These are phyloP conservation scores for Taiozyma sp. DNA, from an alignment of 1,139 yeast species.

Conservation along the genomic window DNA sequence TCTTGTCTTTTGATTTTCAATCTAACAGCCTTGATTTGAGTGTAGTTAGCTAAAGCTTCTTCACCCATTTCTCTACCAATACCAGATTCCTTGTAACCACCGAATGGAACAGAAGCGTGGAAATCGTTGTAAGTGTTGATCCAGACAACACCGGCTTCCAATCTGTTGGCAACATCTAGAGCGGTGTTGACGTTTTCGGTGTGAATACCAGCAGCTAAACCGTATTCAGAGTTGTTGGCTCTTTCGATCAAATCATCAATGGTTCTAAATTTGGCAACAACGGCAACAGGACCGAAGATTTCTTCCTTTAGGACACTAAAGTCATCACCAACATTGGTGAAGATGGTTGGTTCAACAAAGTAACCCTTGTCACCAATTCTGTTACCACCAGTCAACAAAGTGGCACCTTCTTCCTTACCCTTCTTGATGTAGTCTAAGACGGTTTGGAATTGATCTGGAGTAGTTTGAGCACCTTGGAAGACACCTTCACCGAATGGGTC, in stretches of 20 bases:
- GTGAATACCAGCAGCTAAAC: slow-evolving; percentile 85
- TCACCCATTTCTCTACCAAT: slow-evolving; percentile 91
- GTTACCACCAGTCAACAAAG: slow-evolving; percentile 73
- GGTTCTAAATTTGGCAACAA: slow-evolving; percentile 67
- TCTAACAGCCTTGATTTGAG: slow-evolving; percentile 79
- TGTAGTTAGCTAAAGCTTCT: slow-evolving; percentile 79
- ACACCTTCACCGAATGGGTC: slow-evolving; percentile 69
- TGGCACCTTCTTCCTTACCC: slow-evolving; percentile 77
- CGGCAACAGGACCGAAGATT: slow-evolving; percentile 84
- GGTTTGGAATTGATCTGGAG: slow-evolving; percentile 70
- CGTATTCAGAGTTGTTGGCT: slow-evolving; percentile 75
- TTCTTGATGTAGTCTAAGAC: slow-evolving; percentile 69
- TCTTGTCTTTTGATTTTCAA: slow-evolving; percentile 20
- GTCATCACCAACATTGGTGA: slow-evolving; percentile 62
- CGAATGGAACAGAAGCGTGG: slow-evolving; percentile 74
- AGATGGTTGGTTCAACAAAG: slow-evolving; percentile 77
- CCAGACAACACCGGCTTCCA: slow-evolving; percentile 84
- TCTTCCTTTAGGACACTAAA: slow-evolving; percentile 76
- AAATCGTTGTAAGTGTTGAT: slow-evolving; percentile 78
- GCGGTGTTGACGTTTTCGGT: slow-evolving; percentile 59
- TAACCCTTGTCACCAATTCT: slow-evolving; percentile 65
- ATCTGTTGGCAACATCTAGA: slow-evolving; percentile 56
- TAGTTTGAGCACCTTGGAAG: slow-evolving; percentile 87
- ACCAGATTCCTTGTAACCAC: slow-evolving; percentile 87
- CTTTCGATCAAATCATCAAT: slow-evolving; percentile 63